Conservation (phyloP, 192 early-diverging fungal species). For the Linnemannia exigua region DNA sequence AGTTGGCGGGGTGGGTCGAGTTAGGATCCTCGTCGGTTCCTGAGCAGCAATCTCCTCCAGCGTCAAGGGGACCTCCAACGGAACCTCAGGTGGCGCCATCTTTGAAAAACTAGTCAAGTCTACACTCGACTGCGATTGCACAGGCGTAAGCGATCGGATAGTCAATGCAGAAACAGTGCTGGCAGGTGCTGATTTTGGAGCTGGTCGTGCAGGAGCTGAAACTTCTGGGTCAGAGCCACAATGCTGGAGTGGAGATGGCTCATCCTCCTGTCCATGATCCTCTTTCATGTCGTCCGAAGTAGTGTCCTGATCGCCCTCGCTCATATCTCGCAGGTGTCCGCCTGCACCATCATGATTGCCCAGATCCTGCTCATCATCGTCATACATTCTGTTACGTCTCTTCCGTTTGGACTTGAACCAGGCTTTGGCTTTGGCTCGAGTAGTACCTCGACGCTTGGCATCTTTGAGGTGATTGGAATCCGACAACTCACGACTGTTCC, state of each 20-base stretch:
- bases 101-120: constrained; percentile 17
- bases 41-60: constrained; percentile 43
- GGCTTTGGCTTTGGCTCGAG: constrained; percentile 45
- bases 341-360: background rate
- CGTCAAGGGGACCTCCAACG: constrained; percentile 13
- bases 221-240: background rate
- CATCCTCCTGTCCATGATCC: constrained; percentile 2
- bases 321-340: constrained; percentile 5
- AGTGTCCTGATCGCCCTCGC: background rate
- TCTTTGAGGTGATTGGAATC: constrained; percentile 35
- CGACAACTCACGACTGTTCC: constrained; percentile 35
- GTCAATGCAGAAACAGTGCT: constrained; percentile 1
- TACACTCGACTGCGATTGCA: constrained; percentile 18
- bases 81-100: background rate
- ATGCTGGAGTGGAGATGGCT: background rate
- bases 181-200: constrained; percentile 18
- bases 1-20: background rate
- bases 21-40: constrained; percentile 26
- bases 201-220: background rate
- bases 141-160: background rate
- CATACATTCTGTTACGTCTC: constrained; percentile 7
- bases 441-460: constrained; percentile 32
- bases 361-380: background rate
- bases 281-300: background rate
- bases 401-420: constrained; percentile 51